Percentiles rank a stretch among this genome's conserved stretches.
phyloP scores from a whole-genome alignment of 1,284 basidiomycete species.

The Malassezia restricta region DNA sequence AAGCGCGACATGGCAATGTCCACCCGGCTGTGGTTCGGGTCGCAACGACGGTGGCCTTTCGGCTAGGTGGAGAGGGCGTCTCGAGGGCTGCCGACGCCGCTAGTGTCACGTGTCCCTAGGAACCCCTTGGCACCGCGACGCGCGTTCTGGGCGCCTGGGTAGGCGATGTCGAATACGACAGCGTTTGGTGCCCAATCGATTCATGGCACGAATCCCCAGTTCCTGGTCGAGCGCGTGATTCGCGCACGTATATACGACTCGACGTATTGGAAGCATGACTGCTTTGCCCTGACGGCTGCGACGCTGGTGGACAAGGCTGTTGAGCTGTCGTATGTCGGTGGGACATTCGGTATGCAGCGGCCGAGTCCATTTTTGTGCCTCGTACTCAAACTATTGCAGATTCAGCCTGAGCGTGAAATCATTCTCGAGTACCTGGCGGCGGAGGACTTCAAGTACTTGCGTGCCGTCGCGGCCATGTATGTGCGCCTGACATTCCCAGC shows the following conservation, averaged over 20 bases:
- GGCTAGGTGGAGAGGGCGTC: neutral
- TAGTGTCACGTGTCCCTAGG: neutral
- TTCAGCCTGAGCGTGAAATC: constrained; percentile 94
- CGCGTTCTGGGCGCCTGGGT: neutral
- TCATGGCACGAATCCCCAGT: constrained; percentile 80
- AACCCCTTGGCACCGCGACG: neutral
- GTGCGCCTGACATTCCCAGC: constrained; percentile 83
- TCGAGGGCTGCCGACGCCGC: neutral
- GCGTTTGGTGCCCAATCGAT: constrained; percentile 66
- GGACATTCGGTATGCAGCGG: constrained; percentile 49
- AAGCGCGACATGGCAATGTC: constrained; percentile 35
- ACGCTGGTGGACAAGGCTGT: constrained; percentile 84
- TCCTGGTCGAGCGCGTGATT: constrained; percentile 90
- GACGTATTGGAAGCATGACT: constrained; percentile 78
- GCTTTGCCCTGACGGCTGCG: constrained; percentile 56
- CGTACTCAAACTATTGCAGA: constrained; percentile 81
- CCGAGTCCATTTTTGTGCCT: constrained; percentile 60
- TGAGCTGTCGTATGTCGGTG: constrained; percentile 70
- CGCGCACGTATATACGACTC: constrained; percentile 92
- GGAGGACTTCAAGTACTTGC: constrained; percentile 91
- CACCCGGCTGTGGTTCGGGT: neutral
- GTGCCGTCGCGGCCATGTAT: constrained; percentile 85
- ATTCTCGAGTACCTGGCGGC: constrained; percentile 74
- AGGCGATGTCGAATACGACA: constrained; percentile 67
- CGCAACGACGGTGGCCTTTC: neutral